A percentile compares a stretch with the other conserved stretches of the same genome.
Conservation (phyloP, 2,329 filamentous ascomycete genomes). For the Cercospora beticola region DNA sequence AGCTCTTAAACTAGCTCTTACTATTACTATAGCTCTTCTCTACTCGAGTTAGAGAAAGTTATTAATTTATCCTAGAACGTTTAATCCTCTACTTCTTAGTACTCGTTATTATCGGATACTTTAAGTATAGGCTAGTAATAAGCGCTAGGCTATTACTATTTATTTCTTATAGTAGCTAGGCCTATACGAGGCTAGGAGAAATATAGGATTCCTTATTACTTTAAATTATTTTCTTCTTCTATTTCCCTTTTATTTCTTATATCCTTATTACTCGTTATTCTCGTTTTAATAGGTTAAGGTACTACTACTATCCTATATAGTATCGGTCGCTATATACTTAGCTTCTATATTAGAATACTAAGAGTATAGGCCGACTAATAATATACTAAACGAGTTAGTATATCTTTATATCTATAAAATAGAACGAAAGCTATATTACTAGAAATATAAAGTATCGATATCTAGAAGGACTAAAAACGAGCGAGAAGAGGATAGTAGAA, state of each 20-base stretch:
- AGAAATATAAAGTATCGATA: too few relatives aligned
- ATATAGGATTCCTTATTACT: neutral
- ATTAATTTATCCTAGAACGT: neutral
- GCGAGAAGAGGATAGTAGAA: too few relatives aligned
- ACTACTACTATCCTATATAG: neutral
- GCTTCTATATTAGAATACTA: neutral
- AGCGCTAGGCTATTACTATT: neutral
- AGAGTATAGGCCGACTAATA: neutral
- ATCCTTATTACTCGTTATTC: neutral
- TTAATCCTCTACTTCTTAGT: neutral
- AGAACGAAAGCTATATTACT: too few relatives aligned
- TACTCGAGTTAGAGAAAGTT: neutral
- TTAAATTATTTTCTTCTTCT: neutral
- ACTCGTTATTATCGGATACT: neutral
- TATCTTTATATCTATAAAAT: neutral
- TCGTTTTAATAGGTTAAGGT: neutral
- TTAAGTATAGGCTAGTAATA: neutral
- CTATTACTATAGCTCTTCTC: neutral
- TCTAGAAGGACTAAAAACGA: too few relatives aligned
- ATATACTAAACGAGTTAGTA: neutral
- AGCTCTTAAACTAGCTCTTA: too few relatives aligned
- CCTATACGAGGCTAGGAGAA: neutral
- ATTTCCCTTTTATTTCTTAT: neutral
- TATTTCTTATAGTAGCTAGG: neutral
- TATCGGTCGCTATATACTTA: too few relatives aligned